Evolutionary conservation across 2,329 filamentous ascomycete species (phyloP).

Genomic region (Sporothrix schenckii): DNA sequence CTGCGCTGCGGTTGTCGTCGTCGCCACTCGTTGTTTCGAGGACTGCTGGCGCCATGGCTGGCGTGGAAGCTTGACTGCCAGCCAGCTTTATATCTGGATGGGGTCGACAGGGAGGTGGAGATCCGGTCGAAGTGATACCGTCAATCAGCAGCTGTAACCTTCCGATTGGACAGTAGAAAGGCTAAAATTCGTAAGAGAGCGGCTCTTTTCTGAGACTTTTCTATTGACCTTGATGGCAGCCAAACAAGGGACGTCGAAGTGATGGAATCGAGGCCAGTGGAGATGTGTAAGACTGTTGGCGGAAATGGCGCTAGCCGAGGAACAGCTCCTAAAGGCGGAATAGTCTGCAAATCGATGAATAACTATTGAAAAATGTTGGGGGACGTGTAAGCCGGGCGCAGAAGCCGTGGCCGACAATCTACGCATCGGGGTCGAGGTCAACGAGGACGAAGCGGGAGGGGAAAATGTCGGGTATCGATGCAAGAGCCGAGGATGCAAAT

Average conservation of each 20-base stretch:
- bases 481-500: neutral
- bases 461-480: neutral
- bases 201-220: neutral
- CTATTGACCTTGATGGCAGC: too few species aligned
- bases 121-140: neutral
- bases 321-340: neutral
- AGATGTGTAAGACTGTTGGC: slow-evolving; percentile 9
- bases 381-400: neutral
- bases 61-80: neutral
- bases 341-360: neutral
- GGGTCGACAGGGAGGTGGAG: neutral
- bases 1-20: slow-evolving; percentile 31
- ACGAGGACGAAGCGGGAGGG: slow-evolving; percentile 14
- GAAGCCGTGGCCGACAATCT: neutral
- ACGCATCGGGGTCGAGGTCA: neutral
- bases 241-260: neutral
- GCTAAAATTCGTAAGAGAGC: neutral
- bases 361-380: neutral
- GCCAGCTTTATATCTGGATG: slow-evolving; percentile 29
- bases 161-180: neutral
- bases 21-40: slow-evolving; percentile 36
- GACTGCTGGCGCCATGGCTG: slow-evolving; percentile 46
- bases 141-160: neutral
- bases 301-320: slow-evolving; percentile 4
- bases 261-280: slow-evolving; percentile 4